Percentiles rank a stretch among this genome's conserved stretches.
Conservation (phyloP, 805 yeast species). For the Sungouiella thailandica region DNA sequence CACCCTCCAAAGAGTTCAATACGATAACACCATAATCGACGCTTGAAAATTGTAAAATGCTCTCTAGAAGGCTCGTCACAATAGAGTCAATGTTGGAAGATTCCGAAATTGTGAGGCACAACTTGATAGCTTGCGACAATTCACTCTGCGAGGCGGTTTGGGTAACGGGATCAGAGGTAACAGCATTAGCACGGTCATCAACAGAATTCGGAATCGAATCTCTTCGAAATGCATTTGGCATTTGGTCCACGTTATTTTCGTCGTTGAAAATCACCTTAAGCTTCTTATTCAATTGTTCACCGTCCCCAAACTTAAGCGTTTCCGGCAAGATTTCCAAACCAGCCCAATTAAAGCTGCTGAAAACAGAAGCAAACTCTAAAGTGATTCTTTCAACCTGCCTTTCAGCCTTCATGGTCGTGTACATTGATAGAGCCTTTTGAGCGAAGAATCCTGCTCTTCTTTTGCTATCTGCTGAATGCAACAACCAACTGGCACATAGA, state of each 20-base stretch:
- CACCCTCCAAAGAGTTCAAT: slow-evolving; percentile 14
- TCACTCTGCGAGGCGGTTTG: slow-evolving; percentile 4
- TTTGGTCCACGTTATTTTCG: not conserved
- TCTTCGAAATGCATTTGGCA: not conserved
- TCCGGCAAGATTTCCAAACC: slow-evolving; percentile 18
- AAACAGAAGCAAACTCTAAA: slow-evolving; percentile 23
- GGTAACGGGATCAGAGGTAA: not conserved
- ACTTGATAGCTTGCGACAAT: slow-evolving; percentile 35
- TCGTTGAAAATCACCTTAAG: not conserved
- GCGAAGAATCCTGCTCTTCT: slow-evolving; percentile 33
- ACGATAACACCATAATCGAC: slow-evolving; percentile 30
- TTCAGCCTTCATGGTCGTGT: slow-evolving; percentile 24
- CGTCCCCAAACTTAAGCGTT: slow-evolving; percentile 2
- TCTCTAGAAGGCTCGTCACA: slow-evolving; percentile 32
- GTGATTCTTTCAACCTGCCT: slow-evolving; percentile 20
- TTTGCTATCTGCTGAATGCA: slow-evolving; percentile 15
- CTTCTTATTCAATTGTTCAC: slow-evolving; percentile 1
- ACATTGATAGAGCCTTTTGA: slow-evolving; percentile 31
- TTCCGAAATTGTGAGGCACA: slow-evolving; percentile 48
- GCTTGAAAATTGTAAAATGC: slow-evolving; percentile 33
- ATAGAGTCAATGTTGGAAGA: slow-evolving; percentile 36
- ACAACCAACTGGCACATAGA: slow-evolving; percentile 40
- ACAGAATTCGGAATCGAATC: not conserved
- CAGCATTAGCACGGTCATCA: not conserved
- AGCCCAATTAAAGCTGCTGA: slow-evolving; percentile 27